Conservation (phyloP, 1,139 yeast species). For the Geotrichum reessii region DNA sequence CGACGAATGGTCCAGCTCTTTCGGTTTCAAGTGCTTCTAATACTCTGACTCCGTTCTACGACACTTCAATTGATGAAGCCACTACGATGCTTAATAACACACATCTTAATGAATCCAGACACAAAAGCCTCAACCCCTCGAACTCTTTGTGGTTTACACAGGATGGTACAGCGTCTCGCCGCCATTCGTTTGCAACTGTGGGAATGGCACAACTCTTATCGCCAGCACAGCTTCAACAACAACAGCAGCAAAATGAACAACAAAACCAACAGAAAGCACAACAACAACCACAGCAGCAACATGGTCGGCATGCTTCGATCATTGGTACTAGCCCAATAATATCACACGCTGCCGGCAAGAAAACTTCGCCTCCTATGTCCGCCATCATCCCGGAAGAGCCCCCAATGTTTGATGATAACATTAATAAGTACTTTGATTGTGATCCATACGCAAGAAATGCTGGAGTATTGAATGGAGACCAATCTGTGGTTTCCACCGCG, state of each 20-base stretch:
- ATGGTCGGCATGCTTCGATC: background rate
- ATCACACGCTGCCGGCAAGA: background rate
- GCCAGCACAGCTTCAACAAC: conserved; percentile 12
- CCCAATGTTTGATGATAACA: conserved; percentile 1
- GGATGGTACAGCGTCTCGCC: conserved; percentile 1
- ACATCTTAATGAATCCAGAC: conserved; percentile 6
- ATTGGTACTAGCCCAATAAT: background rate
- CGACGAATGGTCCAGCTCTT: background rate
- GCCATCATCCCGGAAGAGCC: background rate
- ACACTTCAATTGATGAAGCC: conserved; percentile 7
- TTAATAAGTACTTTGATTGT: conserved; percentile 23
- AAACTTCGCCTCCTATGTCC: conserved; percentile 2
- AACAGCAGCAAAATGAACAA: conserved; percentile 9
- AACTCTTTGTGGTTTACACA: conserved; percentile 11
- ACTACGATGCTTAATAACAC: conserved; percentile 4
- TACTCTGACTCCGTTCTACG: conserved; percentile 4
- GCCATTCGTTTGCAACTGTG: conserved; percentile 16
- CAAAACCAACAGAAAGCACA: conserved; percentile 12
- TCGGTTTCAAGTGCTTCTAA: background rate
- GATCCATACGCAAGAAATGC: conserved; percentile 27
- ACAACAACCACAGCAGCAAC: conserved; percentile 10
- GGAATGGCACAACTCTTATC: conserved; percentile 9
- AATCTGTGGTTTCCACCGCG: conserved; percentile 6
- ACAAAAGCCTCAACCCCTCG: conserved; percentile 5
- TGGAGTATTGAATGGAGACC: background rate